Percentiles rank a stretch among this genome's conserved stretches.
Conservation (phyloP, 176 grass and related monocot genomes). For the Poa pratensis region DNA sequence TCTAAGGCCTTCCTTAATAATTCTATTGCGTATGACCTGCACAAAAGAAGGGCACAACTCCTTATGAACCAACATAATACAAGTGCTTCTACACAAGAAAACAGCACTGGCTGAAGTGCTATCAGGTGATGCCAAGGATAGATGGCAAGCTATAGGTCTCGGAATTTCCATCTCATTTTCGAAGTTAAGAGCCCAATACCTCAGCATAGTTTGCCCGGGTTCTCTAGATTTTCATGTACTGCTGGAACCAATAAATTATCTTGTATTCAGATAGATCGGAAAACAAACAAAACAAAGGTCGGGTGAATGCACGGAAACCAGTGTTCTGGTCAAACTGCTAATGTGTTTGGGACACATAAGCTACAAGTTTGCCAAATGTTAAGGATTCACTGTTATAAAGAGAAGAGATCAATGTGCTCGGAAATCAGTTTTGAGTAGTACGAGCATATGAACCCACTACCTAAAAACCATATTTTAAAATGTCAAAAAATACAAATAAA, state of each 20-base stretch:
- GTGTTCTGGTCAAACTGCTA: neutral
- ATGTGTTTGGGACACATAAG: neutral
- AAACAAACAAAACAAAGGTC: constrained; percentile 1
- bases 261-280: neutral
- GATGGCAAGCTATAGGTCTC: constrained; percentile 21
- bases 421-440: too few species aligned
- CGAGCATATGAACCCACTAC: too few species aligned
- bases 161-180: neutral
- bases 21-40: constrained; percentile 94
- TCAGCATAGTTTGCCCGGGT: constrained; percentile 29
- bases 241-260: neutral
- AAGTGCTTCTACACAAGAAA: constrained; percentile 36
- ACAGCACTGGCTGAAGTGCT: constrained; percentile 33
- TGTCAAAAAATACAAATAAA: too few species aligned
- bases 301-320: constrained; percentile 12
- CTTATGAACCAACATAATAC: constrained; percentile 16
- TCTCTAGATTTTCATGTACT: constrained; percentile 14
- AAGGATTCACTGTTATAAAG: constrained; percentile 10
- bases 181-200: constrained; percentile 23
- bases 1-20: constrained; percentile 90
- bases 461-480: too few species aligned
- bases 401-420: constrained; percentile 14
- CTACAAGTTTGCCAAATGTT: neutral
- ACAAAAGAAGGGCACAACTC: constrained; percentile 20
- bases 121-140: constrained; percentile 30